Conservation (phyloP, 495 filamentous ascomycete species). For the Pseudotulostoma volvatum region DNA sequence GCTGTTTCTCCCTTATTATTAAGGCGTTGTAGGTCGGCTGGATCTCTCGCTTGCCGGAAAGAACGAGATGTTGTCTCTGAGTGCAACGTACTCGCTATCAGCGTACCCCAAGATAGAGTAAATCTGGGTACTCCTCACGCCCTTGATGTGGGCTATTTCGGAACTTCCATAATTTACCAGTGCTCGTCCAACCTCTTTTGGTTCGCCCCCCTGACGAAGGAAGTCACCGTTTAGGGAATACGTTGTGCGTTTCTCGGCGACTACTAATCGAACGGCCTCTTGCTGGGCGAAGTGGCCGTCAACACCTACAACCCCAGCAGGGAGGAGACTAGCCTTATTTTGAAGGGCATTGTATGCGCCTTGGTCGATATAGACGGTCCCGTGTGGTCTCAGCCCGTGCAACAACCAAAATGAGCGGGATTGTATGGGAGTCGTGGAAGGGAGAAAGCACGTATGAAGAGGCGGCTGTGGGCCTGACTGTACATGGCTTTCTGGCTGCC, state of each 20-base stretch:
- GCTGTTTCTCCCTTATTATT: constrained; percentile 12
- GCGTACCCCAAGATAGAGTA: constrained; percentile 67
- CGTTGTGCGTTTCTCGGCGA: constrained; percentile 40
- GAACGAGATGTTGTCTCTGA: constrained; percentile 76
- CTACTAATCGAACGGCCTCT: constrained; percentile 72
- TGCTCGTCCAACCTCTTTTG: constrained; percentile 75
- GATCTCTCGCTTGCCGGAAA: constrained; percentile 24
- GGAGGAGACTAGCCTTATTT: constrained; percentile 75
- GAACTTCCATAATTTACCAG: constrained; percentile 80
- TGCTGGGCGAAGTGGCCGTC: constrained; percentile 79
- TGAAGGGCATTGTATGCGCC: constrained; percentile 67
- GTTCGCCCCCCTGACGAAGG: constrained; percentile 27
- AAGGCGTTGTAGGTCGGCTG: constrained; percentile 28
- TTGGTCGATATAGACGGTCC: constrained; percentile 78
- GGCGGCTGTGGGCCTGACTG: constrained; percentile 28
- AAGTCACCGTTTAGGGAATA: constrained; percentile 28
- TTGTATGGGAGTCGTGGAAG: constrained; percentile 69
- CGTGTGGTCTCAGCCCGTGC: constrained; percentile 81
- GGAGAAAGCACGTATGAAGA: constrained; percentile 84
- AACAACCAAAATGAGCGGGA: constrained; percentile 95
- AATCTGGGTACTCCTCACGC: constrained; percentile 68
- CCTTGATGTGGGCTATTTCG: constrained; percentile 73
- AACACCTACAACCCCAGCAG: constrained; percentile 78
- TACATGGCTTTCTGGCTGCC: constrained; percentile 3
- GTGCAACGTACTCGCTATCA: constrained; percentile 86